phyloP scores from a whole-genome alignment of 768 basidiomycete genomes.

The Boletus subcaerulescens region DNA sequence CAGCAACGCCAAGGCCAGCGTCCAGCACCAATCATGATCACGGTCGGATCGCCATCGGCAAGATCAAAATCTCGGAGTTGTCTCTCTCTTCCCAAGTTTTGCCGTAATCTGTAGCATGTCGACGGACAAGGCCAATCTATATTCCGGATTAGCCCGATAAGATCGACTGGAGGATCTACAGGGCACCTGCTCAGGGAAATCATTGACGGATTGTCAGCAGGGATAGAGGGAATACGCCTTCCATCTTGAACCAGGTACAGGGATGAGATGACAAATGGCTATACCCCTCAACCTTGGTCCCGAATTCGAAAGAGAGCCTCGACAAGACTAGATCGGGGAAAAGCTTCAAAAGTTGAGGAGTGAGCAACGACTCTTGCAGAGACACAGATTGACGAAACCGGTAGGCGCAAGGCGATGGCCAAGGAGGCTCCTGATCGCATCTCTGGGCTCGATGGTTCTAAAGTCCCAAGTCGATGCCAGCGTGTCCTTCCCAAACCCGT shows the following conservation, averaged over 20 bases:
- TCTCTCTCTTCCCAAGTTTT: slow-evolving; percentile 45
- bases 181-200: slow-evolving; percentile 34
- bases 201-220: slow-evolving; percentile 55
- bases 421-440: slow-evolving; percentile 39
- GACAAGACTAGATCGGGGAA: slow-evolving; percentile 60
- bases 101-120: background rate
- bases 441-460: slow-evolving; percentile 42
- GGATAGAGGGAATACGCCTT: slow-evolving; percentile 61
- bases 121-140: background rate
- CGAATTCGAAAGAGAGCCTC: too few relatives aligned
- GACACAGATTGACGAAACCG: slow-evolving; percentile 7
- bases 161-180: background rate
- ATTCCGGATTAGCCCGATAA: background rate
- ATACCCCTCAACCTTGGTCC: slow-evolving; percentile 48
- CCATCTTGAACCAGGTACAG: slow-evolving; percentile 44
- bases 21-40: slow-evolving; percentile 62
- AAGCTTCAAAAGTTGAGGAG: slow-evolving; percentile 34
- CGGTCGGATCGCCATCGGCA: slow-evolving; percentile 47
- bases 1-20: slow-evolving; percentile 68
- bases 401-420: slow-evolving; percentile 30
- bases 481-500: slow-evolving; percentile 49
- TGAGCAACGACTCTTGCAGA: slow-evolving; percentile 22
- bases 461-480: slow-evolving; percentile 56
- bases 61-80: slow-evolving; percentile 31
- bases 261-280: slow-evolving; percentile 54